Conservation (phyloP, 116 monocot genomes). For the Cymodocea nodosa region DNA sequence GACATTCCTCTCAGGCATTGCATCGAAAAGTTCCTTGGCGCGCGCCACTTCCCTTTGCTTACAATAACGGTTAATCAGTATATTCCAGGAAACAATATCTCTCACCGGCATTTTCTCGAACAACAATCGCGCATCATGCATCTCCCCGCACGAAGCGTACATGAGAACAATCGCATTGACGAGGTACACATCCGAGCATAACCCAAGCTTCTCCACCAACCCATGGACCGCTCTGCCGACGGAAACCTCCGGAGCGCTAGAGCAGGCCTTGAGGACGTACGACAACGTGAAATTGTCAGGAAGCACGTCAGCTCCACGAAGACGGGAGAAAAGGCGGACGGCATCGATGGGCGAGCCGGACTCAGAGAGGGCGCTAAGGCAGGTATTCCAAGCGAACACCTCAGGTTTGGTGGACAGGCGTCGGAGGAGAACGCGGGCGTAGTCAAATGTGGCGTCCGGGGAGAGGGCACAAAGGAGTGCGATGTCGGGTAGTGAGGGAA, state of each 20-base stretch:
- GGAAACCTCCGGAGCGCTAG: not conserved
- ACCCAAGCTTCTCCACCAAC: slow-evolving; percentile 20
- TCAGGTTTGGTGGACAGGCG: slow-evolving; percentile 1
- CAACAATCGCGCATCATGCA: slow-evolving; percentile 15
- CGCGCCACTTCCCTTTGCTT: slow-evolving; percentile 23
- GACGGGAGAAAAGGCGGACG: slow-evolving; percentile 27
- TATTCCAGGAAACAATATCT: slow-evolving; percentile 43
- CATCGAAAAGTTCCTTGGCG: slow-evolving; percentile 24
- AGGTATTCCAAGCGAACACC: slow-evolving; percentile 27
- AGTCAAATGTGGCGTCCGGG: slow-evolving; percentile 15
- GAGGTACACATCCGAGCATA: slow-evolving; percentile 19
- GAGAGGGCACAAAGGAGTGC: slow-evolving; percentile 22
- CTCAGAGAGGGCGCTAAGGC: slow-evolving; percentile 19
- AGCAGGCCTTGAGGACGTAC: slow-evolving; percentile 32
- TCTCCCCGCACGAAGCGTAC: slow-evolving; percentile 17
- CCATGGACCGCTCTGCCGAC: slow-evolving; percentile 19
- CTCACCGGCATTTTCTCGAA: slow-evolving; percentile 37
- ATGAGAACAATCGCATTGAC: slow-evolving; percentile 24
- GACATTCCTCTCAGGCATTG: slow-evolving; percentile 31
- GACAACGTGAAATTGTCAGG: slow-evolving; percentile 32
- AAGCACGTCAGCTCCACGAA: slow-evolving; percentile 9
- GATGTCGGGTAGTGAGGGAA: slow-evolving; percentile 10
- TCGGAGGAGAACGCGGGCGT: slow-evolving; percentile 20
- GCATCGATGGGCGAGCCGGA: slow-evolving; percentile 17
- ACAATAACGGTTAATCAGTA: slow-evolving; percentile 20